phyloP scores from a whole-genome alignment of 2,329 filamentous ascomycete species.

The Helotiales sp. region DNA sequence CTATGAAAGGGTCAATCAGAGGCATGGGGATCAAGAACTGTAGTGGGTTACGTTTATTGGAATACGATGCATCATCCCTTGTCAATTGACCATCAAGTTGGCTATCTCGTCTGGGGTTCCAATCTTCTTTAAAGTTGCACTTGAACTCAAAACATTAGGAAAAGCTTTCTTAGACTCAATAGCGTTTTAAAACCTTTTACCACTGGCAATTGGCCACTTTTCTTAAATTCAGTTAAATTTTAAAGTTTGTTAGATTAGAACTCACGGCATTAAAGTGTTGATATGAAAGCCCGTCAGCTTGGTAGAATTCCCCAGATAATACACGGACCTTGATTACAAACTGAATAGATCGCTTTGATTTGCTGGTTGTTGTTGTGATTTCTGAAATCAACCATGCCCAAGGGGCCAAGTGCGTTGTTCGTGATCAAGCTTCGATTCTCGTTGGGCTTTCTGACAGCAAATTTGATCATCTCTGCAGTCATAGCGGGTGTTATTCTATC shows the following conservation, averaged over 20 bases:
- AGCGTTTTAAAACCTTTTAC: not conserved
- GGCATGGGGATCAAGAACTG: not conserved
- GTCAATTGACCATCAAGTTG: not conserved
- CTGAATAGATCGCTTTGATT: no score
- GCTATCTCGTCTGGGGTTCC: not conserved
- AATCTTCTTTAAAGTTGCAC: not conserved
- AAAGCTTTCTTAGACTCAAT: not conserved
- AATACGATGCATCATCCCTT: not conserved
- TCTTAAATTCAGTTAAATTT: not conserved
- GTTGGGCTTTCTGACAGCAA: no score
- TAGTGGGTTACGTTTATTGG: not conserved
- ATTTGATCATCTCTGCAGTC: no score
- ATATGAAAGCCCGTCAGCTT: not conserved
- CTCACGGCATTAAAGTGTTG: not conserved
- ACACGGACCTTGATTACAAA: no score
- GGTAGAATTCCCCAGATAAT: no score
- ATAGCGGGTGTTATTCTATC: no score
- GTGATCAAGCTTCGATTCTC: no score
- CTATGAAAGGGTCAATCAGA: not conserved
- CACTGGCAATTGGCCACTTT: not conserved
- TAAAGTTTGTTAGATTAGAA: not conserved
- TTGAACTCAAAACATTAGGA: not conserved
- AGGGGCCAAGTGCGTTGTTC: no score
- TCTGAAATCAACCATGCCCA: no score
- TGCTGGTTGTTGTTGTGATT: no score